phyloP scores from a whole-genome alignment of 805 yeast species.

The Suhomyces prunicola region DNA sequence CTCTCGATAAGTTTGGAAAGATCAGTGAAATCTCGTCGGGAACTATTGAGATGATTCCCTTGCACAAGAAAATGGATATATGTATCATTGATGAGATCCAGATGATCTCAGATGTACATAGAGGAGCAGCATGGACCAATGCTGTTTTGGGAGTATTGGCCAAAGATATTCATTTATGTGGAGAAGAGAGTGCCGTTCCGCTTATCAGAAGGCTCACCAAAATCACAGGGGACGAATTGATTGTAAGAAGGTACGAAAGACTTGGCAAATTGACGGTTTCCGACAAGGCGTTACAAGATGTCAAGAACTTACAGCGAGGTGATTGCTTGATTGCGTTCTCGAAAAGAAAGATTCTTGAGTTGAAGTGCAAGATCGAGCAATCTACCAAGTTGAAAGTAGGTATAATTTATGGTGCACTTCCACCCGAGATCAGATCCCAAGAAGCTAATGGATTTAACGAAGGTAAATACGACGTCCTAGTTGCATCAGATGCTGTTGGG shows the following conservation, averaged over 20 bases:
- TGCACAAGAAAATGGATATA: conserved; percentile 66
- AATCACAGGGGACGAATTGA: conserved; percentile 77
- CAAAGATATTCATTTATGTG: conserved; percentile 86
- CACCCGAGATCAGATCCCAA: conserved; percentile 87
- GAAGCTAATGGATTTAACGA: conserved; percentile 78
- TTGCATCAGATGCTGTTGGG: conserved; percentile 96
- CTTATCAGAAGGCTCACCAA: conserved; percentile 55
- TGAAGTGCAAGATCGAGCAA: conserved; percentile 67
- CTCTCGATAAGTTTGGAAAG: conserved; percentile 64
- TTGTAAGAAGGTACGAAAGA: conserved; percentile 68
- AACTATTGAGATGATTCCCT: conserved; percentile 91
- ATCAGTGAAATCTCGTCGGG: conserved; percentile 79
- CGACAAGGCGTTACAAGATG: conserved; percentile 24
- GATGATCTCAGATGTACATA: conserved; percentile 73
- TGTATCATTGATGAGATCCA: conserved; percentile 95
- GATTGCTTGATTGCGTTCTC: conserved; percentile 91
- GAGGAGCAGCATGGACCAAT: conserved; percentile 96
- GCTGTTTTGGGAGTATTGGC: conserved; percentile 87
- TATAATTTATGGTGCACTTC: conserved; percentile 90
- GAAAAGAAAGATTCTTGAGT: conserved; percentile 63
- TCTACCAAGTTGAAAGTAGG: conserved; percentile 68
- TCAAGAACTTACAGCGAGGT: conserved; percentile 54
- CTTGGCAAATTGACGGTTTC: conserved; percentile 68
- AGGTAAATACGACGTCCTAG: conserved; percentile 77
- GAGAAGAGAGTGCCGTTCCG: conserved; percentile 83